Percentiles rank a stretch among this genome's conserved stretches.
Evolutionary conservation across 2,329 filamentous ascomycete genomes (phyloP).

Genomic region (Trichoderma sp.): DNA sequence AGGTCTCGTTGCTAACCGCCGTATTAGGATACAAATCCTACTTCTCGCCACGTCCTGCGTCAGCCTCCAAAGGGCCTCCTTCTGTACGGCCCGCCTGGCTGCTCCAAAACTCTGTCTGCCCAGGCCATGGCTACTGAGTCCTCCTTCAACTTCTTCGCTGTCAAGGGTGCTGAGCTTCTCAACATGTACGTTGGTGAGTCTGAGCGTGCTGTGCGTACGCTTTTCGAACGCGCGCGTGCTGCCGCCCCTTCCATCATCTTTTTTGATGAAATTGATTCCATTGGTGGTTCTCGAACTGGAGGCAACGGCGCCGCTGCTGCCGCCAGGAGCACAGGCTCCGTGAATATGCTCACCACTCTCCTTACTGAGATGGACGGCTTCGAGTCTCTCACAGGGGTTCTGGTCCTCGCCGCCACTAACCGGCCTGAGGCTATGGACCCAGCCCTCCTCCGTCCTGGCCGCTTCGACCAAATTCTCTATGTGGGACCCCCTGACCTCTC

Average conservation of each 20-base stretch:
- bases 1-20: neutral
- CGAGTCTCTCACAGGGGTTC: constrained; percentile 75
- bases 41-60: constrained; percentile 38
- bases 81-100: constrained; percentile 88
- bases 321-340: constrained; percentile 44
- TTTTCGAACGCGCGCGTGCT: constrained; percentile 82
- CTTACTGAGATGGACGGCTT: constrained; percentile 97
- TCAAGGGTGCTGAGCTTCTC: constrained; percentile 89
- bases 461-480: constrained; percentile 82
- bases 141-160: constrained; percentile 87
- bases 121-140: constrained; percentile 90
- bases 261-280: constrained; percentile 94
- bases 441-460: constrained; percentile 79
- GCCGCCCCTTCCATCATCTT: constrained; percentile 91
- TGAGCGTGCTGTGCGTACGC: constrained; percentile 77
- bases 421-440: constrained; percentile 82
- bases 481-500: constrained; percentile 74
- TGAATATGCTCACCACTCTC: constrained; percentile 86
- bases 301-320: constrained; percentile 40
- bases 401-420: constrained; percentile 90
- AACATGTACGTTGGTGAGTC: constrained; percentile 98
- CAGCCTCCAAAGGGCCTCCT: constrained; percentile 77
- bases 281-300: constrained; percentile 55
- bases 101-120: constrained; percentile 89
- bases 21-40: constrained; percentile 33